Percentiles rank a stretch among this genome's conserved stretches.
phyloP scores from a whole-genome alignment of 352 stramenopile species.

The Phytophthora fragariae region DNA sequence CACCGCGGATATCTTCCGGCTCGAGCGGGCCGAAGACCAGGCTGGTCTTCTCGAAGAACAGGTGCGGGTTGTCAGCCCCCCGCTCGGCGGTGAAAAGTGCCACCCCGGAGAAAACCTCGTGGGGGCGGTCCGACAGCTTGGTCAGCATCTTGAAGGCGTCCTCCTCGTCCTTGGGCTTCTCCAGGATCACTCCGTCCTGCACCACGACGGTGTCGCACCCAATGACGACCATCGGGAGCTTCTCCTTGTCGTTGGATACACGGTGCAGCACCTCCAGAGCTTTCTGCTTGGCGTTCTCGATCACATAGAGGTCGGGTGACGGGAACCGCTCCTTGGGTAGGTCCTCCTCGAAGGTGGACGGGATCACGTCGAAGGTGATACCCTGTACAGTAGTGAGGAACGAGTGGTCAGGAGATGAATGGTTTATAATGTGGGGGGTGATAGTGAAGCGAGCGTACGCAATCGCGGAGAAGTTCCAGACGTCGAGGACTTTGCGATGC shows the following conservation, averaged over 20 bases:
- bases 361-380: conserved; percentile 78
- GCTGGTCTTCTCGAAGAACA: conserved; percentile 78
- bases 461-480: conserved; percentile 74
- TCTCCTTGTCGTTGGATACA: conserved; percentile 26
- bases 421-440: not conserved
- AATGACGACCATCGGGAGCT: conserved; percentile 61
- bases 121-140: conserved; percentile 68
- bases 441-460: conserved; percentile 52
- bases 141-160: conserved; percentile 86
- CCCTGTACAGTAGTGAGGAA: conserved; percentile 40
- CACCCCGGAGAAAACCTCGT: conserved; percentile 92
- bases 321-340: conserved; percentile 75
- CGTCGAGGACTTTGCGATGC: conserved; percentile 85
- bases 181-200: conserved; percentile 84
- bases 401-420: not conserved
- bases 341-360: conserved; percentile 87
- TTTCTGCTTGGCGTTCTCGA: conserved; percentile 84
- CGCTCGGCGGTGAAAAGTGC: conserved; percentile 65
- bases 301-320: conserved; percentile 74
- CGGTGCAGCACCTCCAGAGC: conserved; percentile 74
- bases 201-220: conserved; percentile 92
- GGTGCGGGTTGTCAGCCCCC: conserved; percentile 53
- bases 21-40: conserved; percentile 69
- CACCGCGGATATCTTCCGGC: conserved; percentile 68
- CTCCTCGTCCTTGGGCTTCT: conserved; percentile 88